These are phyloP conservation scores for Lentinus tigrinus DNA, from an alignment of 768 basidiomycete species.

Conservation along the genomic window DNA sequence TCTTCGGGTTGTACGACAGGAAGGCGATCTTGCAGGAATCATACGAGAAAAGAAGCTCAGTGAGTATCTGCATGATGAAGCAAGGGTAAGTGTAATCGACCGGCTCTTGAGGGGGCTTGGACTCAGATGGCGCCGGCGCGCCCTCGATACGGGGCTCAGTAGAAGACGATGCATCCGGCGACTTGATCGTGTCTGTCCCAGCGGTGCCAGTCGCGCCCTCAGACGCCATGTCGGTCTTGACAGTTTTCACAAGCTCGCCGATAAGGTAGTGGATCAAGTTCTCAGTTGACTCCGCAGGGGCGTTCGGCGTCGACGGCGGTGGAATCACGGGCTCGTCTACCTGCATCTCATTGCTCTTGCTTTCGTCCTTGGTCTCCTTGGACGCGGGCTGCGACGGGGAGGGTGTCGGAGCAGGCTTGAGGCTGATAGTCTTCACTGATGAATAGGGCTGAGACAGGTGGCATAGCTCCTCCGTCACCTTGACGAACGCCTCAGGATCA, in stretches of 20 bases:
- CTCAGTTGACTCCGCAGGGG: conserved; percentile 48
- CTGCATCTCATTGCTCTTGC: conserved; percentile 52
- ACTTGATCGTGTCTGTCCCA: background rate
- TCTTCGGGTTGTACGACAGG: conserved; percentile 72
- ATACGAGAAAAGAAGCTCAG: conserved; percentile 92
- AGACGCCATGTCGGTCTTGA: conserved; percentile 39
- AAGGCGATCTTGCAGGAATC: conserved; percentile 88
- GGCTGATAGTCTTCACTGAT: conserved; percentile 26
- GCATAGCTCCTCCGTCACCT: conserved; percentile 69
- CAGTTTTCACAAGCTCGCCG: conserved; percentile 62
- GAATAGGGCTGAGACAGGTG: conserved; percentile 64
- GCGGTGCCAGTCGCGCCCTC: background rate
- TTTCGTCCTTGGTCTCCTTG: conserved; percentile 20
- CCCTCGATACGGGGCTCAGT: background rate
- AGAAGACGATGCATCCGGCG: background rate
- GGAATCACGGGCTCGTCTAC: conserved; percentile 38
- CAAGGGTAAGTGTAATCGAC: conserved; percentile 56
- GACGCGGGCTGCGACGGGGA: background rate
- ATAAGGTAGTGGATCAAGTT: conserved; percentile 68
- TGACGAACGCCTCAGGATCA: conserved; percentile 73
- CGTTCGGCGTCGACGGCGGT: background rate
- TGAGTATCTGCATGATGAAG: conserved; percentile 89
- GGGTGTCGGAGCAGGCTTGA: conserved; percentile 16
- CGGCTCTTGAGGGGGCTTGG: conserved; percentile 8
- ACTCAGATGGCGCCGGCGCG: background rate